Percentiles rank a stretch among this genome's conserved stretches.
These are phyloP conservation scores for Verticillium dahliae DNA, from an alignment of 2,329 filamentous ascomycete genomes.

Conservation along the genomic window DNA sequence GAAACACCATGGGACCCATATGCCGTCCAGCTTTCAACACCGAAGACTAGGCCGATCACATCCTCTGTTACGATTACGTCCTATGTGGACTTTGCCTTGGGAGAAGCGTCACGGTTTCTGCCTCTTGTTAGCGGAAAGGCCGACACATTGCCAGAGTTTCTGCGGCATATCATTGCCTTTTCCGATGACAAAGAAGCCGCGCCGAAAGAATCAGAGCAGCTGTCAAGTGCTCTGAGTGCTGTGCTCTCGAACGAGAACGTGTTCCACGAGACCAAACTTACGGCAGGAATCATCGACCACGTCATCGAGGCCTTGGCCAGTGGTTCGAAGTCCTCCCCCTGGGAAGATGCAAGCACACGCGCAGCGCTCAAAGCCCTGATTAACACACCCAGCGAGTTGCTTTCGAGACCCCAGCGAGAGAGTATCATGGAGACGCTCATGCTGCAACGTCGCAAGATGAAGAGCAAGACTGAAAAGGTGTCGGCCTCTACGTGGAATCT, in stretches of 20 bases:
- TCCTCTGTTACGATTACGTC: not conserved
- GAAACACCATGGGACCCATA: not conserved
- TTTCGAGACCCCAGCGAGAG: constrained; percentile 37
- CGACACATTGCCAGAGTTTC: constrained; percentile 4
- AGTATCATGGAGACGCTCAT: constrained; percentile 29
- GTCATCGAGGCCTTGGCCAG: constrained; percentile 20
- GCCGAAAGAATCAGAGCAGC: not conserved
- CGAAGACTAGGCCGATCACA: not conserved
- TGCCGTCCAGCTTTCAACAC: not conserved
- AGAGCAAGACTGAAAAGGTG: constrained; percentile 13
- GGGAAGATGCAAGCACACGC: constrained; percentile 4
- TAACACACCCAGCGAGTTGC: constrained; percentile 27
- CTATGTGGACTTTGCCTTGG: constrained; percentile 4
- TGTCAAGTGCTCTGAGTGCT: constrained; percentile 20
- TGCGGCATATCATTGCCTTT: constrained; percentile 1
- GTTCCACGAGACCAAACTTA: constrained; percentile 24
- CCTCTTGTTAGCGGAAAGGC: constrained; percentile 4
- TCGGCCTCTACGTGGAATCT: constrained; percentile 24
- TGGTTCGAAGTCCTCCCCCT: constrained; percentile 3
- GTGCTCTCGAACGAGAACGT: constrained; percentile 31
- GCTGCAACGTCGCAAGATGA: constrained; percentile 16
- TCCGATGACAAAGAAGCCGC: constrained; percentile 1
- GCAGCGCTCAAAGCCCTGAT: constrained; percentile 17
- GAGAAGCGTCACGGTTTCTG: constrained; percentile 7
- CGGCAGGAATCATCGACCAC: constrained; percentile 23